These are phyloP conservation scores for Lotus japonicus DNA, from an alignment of 306 rosid genomes.

Conservation along the genomic window DNA sequence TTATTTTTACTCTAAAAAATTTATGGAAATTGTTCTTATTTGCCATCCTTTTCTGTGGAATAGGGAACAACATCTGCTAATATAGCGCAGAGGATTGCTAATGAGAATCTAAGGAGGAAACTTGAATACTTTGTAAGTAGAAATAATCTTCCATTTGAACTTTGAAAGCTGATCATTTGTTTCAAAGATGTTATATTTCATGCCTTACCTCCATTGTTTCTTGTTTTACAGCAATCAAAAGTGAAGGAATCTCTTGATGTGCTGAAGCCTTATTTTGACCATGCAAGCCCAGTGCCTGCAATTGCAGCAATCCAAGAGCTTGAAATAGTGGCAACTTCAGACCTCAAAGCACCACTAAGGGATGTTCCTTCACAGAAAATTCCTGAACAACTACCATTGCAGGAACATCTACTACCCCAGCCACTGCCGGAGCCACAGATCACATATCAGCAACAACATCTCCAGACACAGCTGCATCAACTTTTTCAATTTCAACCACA, in stretches of 20 bases:
- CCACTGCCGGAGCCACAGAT: slow-evolving; percentile 13
- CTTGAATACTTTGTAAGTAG: slow-evolving; percentile 67
- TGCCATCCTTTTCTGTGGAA: neutral
- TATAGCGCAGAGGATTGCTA: slow-evolving; percentile 8
- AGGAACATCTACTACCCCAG: neutral
- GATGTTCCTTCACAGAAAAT: slow-evolving; percentile 29
- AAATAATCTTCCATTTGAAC: neutral
- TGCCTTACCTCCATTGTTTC: neutral
- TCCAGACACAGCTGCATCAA: neutral
- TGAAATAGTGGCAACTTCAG: slow-evolving; percentile 54
- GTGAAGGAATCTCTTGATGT: slow-evolving; percentile 57
- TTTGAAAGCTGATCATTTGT: neutral
- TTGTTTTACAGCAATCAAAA: slow-evolving; percentile 55
- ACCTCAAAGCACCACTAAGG: slow-evolving; percentile 39
- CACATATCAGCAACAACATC: neutral
- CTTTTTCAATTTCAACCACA: neutral
- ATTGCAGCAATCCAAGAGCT: slow-evolving; percentile 61
- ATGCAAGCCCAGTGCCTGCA: slow-evolving; percentile 44
- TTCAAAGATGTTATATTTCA: neutral
- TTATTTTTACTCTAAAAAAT: neutral
- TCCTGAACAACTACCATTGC: neutral
- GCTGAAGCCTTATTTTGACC: slow-evolving; percentile 51
- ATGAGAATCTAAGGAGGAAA: slow-evolving; percentile 55
- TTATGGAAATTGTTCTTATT: neutral
- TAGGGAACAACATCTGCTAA: slow-evolving; percentile 26